A percentile compares a stretch with the other conserved stretches of the same genome.
Evolutionary conservation across 2,329 filamentous ascomycete species (phyloP).

Genomic region (Colletotrichum sp.): DNA sequence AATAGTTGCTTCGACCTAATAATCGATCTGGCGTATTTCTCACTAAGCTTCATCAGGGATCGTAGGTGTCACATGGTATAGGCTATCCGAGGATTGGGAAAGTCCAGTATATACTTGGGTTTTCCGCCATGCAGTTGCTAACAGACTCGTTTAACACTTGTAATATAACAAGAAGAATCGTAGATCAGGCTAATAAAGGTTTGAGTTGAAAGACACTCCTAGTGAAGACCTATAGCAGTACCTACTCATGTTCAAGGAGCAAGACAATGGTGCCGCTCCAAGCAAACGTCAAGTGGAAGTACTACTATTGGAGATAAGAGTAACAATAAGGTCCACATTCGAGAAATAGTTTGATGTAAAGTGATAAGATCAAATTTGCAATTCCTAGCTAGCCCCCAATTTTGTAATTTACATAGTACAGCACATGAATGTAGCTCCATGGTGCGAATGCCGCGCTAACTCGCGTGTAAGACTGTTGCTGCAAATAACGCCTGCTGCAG

Average conservation of each 20-base stretch:
- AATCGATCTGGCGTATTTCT: background rate
- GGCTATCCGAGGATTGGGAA: background rate
- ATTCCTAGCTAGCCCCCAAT: conserved; percentile 2
- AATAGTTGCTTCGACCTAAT: background rate
- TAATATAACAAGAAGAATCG: background rate
- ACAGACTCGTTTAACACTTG: background rate
- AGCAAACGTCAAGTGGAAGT: background rate
- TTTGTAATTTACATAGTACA: conserved; percentile 20
- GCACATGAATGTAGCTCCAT: background rate
- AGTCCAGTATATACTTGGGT: background rate
- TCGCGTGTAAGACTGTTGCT: background rate
- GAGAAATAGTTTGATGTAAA: background rate
- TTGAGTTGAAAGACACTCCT: background rate
- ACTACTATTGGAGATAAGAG: background rate
- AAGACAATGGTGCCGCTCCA: background rate
- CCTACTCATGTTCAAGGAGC: background rate
- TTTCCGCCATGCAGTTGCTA: background rate
- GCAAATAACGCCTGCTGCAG: background rate
- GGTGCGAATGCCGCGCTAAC: background rate
- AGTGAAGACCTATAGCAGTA: background rate
- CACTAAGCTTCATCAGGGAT: background rate
- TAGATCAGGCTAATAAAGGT: background rate
- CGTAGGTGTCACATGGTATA: background rate
- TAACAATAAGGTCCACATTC: background rate
- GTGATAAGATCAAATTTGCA: background rate